Evolutionary conservation across 1,284 basidiomycete species (phyloP), one percentile per base, ranked within the genome.

Genomic region (Boletus hoseneyae): DNA sequence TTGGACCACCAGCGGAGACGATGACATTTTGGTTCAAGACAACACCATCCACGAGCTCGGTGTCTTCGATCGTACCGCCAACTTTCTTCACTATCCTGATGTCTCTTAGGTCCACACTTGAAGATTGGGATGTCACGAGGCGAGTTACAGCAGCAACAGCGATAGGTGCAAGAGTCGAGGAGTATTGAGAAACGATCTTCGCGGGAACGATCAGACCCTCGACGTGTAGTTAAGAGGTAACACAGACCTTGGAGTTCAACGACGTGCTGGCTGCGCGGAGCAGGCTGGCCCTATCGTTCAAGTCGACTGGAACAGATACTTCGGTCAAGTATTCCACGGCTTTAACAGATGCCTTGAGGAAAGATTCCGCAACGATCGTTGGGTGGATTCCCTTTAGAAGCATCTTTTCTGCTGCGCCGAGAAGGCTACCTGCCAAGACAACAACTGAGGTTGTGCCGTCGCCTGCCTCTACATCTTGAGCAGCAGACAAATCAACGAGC

Each of bases 371-470:
- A 58, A 99, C 92, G 69, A 97, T 90, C 12, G 95, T 98, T 11
- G 97, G 96, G 72, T 99, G 97, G 50, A 99, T 96, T 72, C 92
- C 94, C 72, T 99, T 98, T 62, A 87, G 79, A 42, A 99, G 78
- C 80, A 99, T 88, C 77, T 96, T 97, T 75, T 99, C 97, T 19
- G 97, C 95, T 23, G 95, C 95, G 43, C 89, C 88, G 3, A 99
- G 77, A 40, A 99, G 74, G 62, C 87, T 90, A 47, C 97, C 97
- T 32, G 97, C 97, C 35, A 99, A 79, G 18, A 99, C 94, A 38
- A 99, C 97, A 19, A 99, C 97, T 35, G 90, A 90, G 11, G 97
- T 99, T n/a, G 97, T 99, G 21, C 97, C 97, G 70, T 99, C 97
- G 55, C 97, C 97, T 19, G 97, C 97, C 71, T 99, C 97, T 47